Percentiles rank a stretch among this genome's conserved stretches.
Evolutionary conservation across 148 eudicot genomes (phyloP).

Genomic region (Fallopia convolvulus): DNA sequence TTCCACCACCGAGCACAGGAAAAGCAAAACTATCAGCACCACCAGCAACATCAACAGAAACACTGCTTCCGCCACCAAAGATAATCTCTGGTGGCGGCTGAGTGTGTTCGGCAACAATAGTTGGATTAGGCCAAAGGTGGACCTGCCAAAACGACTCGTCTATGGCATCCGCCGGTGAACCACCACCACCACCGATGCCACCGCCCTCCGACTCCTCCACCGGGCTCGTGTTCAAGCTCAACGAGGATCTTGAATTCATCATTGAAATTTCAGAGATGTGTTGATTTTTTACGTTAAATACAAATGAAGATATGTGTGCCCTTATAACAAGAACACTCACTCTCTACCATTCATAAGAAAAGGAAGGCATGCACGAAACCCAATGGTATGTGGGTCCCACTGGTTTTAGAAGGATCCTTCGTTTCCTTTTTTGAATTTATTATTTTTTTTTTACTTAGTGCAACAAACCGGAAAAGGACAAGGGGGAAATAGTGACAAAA

Average conservation of each 20-base stretch:
- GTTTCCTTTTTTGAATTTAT: too few relatives aligned
- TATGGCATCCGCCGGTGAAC: neutral
- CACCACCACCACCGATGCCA: too few relatives aligned
- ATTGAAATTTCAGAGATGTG: too few relatives aligned
- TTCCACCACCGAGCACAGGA: neutral
- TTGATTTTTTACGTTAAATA: too few relatives aligned
- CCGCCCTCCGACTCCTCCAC: neutral
- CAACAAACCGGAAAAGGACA: too few relatives aligned
- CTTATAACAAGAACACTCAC: neutral
- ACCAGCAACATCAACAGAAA: neutral
- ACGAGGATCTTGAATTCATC: neutral
- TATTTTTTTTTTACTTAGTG: too few relatives aligned
- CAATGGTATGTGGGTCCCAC: neutral
- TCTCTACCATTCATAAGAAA: neutral
- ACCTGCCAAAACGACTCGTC: constrained; percentile 4
- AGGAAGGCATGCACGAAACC: neutral
- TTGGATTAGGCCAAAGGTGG: neutral
- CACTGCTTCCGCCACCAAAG: neutral
- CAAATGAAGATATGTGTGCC: neutral
- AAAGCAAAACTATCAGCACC: neutral
- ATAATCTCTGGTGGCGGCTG: neutral
- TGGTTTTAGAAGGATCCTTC: neutral
- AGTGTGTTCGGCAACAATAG: neutral
- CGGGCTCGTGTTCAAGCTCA: constrained; percentile 5
- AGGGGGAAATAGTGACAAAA: too few relatives aligned